Evolutionary conservation across 148 eudicot genomes (phyloP), one percentile per base, ranked within the genome.

Genomic region (Drosera capensis): DNA sequence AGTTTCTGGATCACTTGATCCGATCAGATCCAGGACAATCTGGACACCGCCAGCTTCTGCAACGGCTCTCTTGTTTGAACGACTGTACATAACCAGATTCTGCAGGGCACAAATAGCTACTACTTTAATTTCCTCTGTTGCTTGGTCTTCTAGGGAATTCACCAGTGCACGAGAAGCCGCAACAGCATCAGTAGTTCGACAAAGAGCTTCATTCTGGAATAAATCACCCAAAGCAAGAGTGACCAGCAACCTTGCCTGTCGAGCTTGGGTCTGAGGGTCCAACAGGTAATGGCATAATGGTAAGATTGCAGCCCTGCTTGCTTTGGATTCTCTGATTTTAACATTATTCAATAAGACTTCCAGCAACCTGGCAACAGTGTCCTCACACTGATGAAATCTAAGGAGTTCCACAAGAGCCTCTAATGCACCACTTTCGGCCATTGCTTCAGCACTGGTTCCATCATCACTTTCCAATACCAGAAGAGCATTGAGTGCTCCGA

Each of bases 241-340:
- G 37, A 86, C 99, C 41, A 90, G 64, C 60, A 90, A 51, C 45
- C 94, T 80, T 34, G 94, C 94, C 53, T 85, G 99, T 63, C 75
- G 99, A 59, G 84, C 95, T 71, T 90, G 95, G 57, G 95, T 90
- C 59, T 90, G 95, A 48, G 95, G 99, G 51, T 90, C 99, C 81
- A 85, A 60, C 43, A 90, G 93, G 67, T 90, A 90, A 56, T 90
- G 99, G 39, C 94, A 85, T 42, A 90, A 54, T 5, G 99, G 99
- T 55, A 90, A 51, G 42, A 90, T 85, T 15, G 99, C 94, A 17
- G 78, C 51, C 59, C 73, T 79, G 46, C 85, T 68, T 23, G 72
- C 85, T 70, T 85, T 90, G 11, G 95, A 73, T 44, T 90, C 99
- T 56, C 99, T 69, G 40, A 90, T 81, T 59, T 84, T 90, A 30